Evolutionary conservation across 352 stramenopile genomes (phyloP), one percentile per base, ranked within the genome.

Genomic region (Aphanomyces cochlioides): DNA sequence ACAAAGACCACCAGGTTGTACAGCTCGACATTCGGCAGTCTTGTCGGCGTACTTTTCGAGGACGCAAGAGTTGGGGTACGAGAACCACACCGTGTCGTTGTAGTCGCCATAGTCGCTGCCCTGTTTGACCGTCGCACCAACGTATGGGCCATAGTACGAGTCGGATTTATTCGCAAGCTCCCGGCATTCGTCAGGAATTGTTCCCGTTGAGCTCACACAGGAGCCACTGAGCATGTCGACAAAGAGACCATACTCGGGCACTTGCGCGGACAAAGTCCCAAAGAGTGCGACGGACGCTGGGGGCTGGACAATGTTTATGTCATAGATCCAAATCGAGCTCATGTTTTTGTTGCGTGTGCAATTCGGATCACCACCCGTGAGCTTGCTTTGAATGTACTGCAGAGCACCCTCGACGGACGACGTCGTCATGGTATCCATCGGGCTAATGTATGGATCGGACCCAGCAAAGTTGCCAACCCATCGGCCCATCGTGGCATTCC

Each of bases 321-420:
- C 79, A 72, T 90, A 90, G 57, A 90, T 88, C 45, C 88, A 81
- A 34, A 91, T 72, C 61, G 79, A 90, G 66, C 80, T 47, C 77
- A 91, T 89, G n/a, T 72, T 67, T 68, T 89, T 90, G 72, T 91
- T 90, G 60, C 83, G 82, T 45, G 67, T 53, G 72, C 84, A 91
- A 15, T 70, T 50, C 36, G 47, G 72, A 15, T 73, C 79, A 59
- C 84, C 75, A 47, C 80, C 72, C 17, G 10, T 12, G 10, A 50
- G 43, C 43, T 50, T 50, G 74, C 86, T 87, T 73, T 89, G 81
- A 54, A 87, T 75, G 72, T 78, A 89, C 79, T 85, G 83, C 38
- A 89, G 69, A 15, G 78, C 78, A 17, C 81, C 81, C 68, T 89
- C 81, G n/a, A 89, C 77, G 2, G 68, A 79, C 5, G 77, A 76